Base-by-base conservation (phyloP, 192 early-diverging fungal species). In the Physocladia obscura region DNA sequence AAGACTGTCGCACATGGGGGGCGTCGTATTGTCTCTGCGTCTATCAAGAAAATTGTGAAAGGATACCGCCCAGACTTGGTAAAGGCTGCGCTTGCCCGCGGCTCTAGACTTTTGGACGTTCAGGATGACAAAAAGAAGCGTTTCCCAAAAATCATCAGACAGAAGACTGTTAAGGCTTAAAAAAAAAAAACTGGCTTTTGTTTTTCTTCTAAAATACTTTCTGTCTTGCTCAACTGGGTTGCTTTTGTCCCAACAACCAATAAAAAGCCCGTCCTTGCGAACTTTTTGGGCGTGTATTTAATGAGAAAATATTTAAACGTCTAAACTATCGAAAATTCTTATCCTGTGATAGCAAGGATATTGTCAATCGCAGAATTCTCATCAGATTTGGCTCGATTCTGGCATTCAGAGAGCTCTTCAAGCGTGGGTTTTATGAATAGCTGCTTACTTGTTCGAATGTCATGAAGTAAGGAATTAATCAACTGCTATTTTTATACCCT, bases 41-140 rank as follows among this genome's bases (percentile, higher is more conserved):
- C 77, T 69, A 79, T 93, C 61, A 83, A 78, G 62, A 90, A 85
- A 77, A 74, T 87, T 55, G 72, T 88, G 49, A 74, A 61, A 68
- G 75, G 76, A 44, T 90, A 91, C 87, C 86, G 91, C 59, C 82
- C 87, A 59, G 91, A 93, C 71, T 84, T 74, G 19, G 34, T 56
- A 27, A 55, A 88, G 86, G 84, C 84, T 73, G 89, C 92, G 64
- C 82, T 90, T 62, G 89, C 88, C 67, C 89, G 92, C 71, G 83
- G 86, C 38, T 76, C 84, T 40, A 81, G 88, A 54, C 73, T 93
- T 76, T 73, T 85, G 70, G 80, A 82, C 67, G 69, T 80, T 57
- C 87, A 90, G 77, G 88, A 86, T 76, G 51, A 70, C 50, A 71
- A 74, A 59, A 87, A 88, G 81, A 77, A 74, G 56, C 77, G 76